Percentiles rank a stretch among this genome's conserved stretches.
Evolutionary conservation across 164 flowering plant genomes (phyloP).

Genomic region (Magnolia kwangsiensis): DNA sequence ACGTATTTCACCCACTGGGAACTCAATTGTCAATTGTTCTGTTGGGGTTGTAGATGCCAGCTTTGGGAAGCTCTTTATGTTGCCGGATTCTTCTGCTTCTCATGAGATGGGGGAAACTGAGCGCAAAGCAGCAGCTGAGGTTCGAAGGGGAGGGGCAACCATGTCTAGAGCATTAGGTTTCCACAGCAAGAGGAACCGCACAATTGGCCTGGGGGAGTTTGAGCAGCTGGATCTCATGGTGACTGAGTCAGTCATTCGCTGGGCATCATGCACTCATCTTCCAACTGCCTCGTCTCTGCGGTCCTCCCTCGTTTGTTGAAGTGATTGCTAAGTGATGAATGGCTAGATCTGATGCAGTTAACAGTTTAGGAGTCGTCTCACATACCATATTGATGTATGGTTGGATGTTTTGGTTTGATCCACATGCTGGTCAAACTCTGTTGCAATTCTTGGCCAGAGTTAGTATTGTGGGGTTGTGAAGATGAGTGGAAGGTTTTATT

Average conservation of each 20-base stretch:
- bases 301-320: slow-evolving; percentile 75
- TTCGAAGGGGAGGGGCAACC: slow-evolving; percentile 29
- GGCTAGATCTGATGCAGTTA: neutral
- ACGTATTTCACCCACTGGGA: neutral
- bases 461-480: too few species aligned
- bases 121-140: slow-evolving; percentile 27
- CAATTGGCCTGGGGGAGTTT: slow-evolving; percentile 78
- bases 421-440: neutral
- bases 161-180: slow-evolving; percentile 40
- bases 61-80: slow-evolving; percentile 30
- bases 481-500: too few species aligned
- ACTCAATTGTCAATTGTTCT: slow-evolving; percentile 2
- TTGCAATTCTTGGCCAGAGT: neutral
- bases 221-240: slow-evolving; percentile 68
- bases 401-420: neutral
- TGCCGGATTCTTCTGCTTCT: slow-evolving; percentile 23
- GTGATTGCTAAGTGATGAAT: neutral
- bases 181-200: slow-evolving; percentile 65
- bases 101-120: slow-evolving; percentile 18
- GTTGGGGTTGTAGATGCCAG: slow-evolving; percentile 32
- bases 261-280: slow-evolving; percentile 88
- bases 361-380: neutral
- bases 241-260: slow-evolving; percentile 77
- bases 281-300: slow-evolving; percentile 62
- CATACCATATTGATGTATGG: neutral